Conservation (phyloP, 805 yeast genomes). For the Candida lessepsii region DNA sequence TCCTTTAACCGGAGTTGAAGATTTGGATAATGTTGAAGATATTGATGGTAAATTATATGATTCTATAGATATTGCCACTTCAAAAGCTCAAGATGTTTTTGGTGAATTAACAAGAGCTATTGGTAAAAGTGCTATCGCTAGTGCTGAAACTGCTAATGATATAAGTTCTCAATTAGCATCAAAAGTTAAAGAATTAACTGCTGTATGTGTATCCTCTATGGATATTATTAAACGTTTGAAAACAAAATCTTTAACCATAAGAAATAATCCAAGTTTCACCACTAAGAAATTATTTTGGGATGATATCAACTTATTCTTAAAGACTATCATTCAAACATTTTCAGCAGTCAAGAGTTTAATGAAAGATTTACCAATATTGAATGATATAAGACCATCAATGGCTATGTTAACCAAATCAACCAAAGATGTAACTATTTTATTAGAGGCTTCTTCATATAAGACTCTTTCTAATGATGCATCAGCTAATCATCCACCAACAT, state of each 20-base stretch:
- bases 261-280: slow-evolving; percentile 44
- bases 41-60: slow-evolving; percentile 68
- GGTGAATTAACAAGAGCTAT: slow-evolving; percentile 70
- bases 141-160: slow-evolving; percentile 27
- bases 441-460: slow-evolving; percentile 52
- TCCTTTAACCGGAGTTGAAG: slow-evolving; percentile 2
- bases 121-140: slow-evolving; percentile 57
- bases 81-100: slow-evolving; percentile 74
- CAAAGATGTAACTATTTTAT: slow-evolving; percentile 84
- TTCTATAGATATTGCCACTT: slow-evolving; percentile 59
- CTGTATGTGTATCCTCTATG: slow-evolving; percentile 74
- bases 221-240: slow-evolving; percentile 74
- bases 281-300: slow-evolving; percentile 78
- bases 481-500: slow-evolving; percentile 22
- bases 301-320: slow-evolving; percentile 76
- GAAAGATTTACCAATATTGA: slow-evolving; percentile 74
- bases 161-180: slow-evolving; percentile 41
- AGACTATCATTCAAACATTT: slow-evolving; percentile 77
- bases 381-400: slow-evolving; percentile 76
- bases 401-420: slow-evolving; percentile 83
- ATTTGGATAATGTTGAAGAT: slow-evolving; percentile 35
- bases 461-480: slow-evolving; percentile 25
- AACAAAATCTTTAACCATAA: slow-evolving; percentile 49
- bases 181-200: slow-evolving; percentile 74
- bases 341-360: slow-evolving; percentile 82